Evolutionary conservation across 495 filamentous ascomycete species (phyloP), one percentile per base, ranked within the genome.

Genomic region (Mycothermus thermophilus): DNA sequence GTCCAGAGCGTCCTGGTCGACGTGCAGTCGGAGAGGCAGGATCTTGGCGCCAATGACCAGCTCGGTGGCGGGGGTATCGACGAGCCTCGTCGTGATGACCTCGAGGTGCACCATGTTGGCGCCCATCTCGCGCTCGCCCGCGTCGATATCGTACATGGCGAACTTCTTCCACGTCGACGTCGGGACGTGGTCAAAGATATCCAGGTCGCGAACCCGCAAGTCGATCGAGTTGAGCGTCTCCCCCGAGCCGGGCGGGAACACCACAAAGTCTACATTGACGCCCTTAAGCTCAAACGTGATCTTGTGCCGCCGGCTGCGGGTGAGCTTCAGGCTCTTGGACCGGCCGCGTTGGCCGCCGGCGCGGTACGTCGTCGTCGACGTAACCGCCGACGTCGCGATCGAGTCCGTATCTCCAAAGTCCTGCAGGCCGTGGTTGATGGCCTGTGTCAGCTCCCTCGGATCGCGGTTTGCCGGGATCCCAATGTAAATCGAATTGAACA

Each of bases 401-500:
- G 83, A 92, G 25, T 82, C 85, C 0, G 85, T 92, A 48, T 96
- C 92, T 35, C 83, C 71, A 30, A 81, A 64, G 44, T 95, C 92
- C 41, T 93, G 80, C 28, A 96, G 68, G 35, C 88, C 72, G 28
- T 77, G 74, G 52, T 92, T 94, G 55, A 99, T 88, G 30, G 81
- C 82, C 18, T 71, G 73, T 8, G 79, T 63, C 11, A 96, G 67
- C 22, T 92, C 83, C 8, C 66, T 67, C 6, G 84, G 83, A 49
- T 95, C 87, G 31, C 76, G 74, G 43, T 86, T 92, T 12, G 80
- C 69, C 3, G 86, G 79, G 29, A 99, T 83, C 14, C 81, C 87
- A 35, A 99, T 93, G 59, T 95, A 99, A 31, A 99, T 93, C 0
- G 90, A 96, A 47, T 96, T 95, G 71, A 99, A 99, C 14, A 99